Percentiles rank a stretch among this genome's conserved stretches.
Evolutionary conservation across 2,329 filamentous ascomycete genomes (phyloP).

Genomic region (Lanzia echinophila): DNA sequence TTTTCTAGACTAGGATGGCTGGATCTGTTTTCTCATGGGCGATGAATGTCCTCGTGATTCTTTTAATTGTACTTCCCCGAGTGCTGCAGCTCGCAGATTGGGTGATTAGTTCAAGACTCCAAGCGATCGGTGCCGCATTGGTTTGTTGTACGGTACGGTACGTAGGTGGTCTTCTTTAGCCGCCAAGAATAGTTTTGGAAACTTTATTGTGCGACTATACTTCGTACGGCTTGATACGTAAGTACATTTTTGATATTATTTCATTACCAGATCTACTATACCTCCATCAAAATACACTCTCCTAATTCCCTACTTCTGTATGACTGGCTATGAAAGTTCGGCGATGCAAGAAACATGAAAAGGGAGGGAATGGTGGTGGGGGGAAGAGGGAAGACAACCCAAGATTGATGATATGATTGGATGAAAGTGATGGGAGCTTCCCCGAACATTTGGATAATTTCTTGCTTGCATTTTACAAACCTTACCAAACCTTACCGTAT

Average conservation of each 20-base stretch:
- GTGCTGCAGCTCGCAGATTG: conserved; percentile 1
- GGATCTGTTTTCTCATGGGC: neutral
- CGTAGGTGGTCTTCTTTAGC: conserved; percentile 13
- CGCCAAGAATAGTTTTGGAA: conserved; percentile 12
- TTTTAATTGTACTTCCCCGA: neutral
- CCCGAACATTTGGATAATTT: too few species aligned
- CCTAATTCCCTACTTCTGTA: neutral
- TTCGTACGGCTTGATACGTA: neutral
- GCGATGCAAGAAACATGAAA: too few species aligned
- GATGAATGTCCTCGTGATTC: conserved; percentile 8
- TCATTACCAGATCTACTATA: too few species aligned
- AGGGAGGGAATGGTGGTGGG: too few species aligned
- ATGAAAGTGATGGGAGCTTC: too few species aligned
- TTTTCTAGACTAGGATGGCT: neutral
- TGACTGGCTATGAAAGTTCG: neutral
- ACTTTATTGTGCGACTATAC: neutral
- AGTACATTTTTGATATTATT: neutral
- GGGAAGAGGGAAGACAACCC: too few species aligned
- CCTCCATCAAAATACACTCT: too few species aligned
- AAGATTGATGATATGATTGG: too few species aligned
- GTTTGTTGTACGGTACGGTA: conserved; percentile 3
- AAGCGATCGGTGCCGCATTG: conserved; percentile 13
- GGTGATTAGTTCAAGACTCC: conserved; percentile 17
- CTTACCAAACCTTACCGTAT: conserved; percentile 2
- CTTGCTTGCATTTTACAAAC: neutral